These are phyloP conservation scores for Staphylotrichum longicolle DNA, from an alignment of 495 filamentous ascomycete genomes.

Conservation along the genomic window DNA sequence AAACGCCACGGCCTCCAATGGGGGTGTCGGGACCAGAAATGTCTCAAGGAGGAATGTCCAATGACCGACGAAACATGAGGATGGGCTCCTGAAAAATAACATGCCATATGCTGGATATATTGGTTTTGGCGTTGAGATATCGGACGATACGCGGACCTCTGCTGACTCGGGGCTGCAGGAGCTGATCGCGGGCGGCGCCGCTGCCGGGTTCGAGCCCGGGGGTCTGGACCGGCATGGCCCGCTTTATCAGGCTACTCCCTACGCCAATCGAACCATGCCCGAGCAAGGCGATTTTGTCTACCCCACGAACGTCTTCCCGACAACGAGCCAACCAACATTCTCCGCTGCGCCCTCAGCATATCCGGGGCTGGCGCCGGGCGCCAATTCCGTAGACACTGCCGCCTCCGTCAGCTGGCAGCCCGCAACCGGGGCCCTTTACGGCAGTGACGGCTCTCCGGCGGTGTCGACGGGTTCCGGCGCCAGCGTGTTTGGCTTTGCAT, in stretches of 20 bases:
- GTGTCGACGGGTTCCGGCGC: background rate
- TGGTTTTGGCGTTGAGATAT: too few relatives aligned
- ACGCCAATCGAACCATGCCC: background rate
- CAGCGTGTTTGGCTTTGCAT: conserved; percentile 7
- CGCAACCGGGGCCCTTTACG: background rate
- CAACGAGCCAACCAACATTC: conserved; percentile 12
- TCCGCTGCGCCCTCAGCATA: background rate
- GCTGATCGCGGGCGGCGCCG: conserved; percentile 11
- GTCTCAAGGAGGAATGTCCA: too few relatives aligned
- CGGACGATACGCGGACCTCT: too few relatives aligned
- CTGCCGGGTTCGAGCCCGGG: background rate
- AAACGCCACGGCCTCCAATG: too few relatives aligned
- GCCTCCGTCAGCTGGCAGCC: background rate
- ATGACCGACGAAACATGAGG: too few relatives aligned
- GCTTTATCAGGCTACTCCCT: conserved; percentile 11
- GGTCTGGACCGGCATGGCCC: conserved; percentile 11
- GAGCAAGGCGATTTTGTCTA: conserved; percentile 8
- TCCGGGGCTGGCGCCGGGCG: background rate
- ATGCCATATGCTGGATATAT: too few relatives aligned
- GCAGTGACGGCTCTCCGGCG: conserved; percentile 12
- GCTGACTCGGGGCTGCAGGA: conserved; percentile 16
- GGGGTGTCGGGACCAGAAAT: too few relatives aligned
- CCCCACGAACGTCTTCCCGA: background rate
- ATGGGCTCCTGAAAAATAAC: too few relatives aligned
- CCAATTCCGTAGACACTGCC: background rate